phyloP scores from a whole-genome alignment of 2,329 filamentous ascomycete genomes.

The Penicillium occitanis region DNA sequence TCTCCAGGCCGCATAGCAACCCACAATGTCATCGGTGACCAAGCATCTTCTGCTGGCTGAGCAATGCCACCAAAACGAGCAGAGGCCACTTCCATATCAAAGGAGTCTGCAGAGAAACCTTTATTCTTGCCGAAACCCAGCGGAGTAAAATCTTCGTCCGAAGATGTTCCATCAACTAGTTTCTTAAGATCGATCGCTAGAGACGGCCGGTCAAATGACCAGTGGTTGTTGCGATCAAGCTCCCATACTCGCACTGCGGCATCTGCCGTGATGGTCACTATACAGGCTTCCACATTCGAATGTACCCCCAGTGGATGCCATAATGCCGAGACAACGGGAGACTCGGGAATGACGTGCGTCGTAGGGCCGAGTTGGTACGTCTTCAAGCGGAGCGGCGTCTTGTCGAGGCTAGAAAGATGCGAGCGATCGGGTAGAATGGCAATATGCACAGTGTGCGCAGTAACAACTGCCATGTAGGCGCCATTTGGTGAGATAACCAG shows the following conservation, averaged over 20 bases:
- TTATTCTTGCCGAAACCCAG: constrained; percentile 72
- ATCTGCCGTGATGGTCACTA: constrained; percentile 86
- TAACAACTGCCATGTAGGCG: constrained; percentile 80
- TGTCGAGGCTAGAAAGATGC: constrained; percentile 69
- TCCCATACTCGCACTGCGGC: constrained; percentile 91
- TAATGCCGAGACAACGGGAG: constrained; percentile 74
- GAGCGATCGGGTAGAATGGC: constrained; percentile 78
- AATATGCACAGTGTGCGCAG: constrained; percentile 83
- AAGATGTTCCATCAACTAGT: constrained; percentile 76
- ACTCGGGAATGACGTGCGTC: constrained; percentile 82
- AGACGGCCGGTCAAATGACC: constrained; percentile 80
- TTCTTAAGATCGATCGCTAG: constrained; percentile 86
- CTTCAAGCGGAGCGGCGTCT: constrained; percentile 71
- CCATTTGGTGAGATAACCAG: constrained; percentile 79
- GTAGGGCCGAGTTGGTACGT: constrained; percentile 91
- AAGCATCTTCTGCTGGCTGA: constrained; percentile 61
- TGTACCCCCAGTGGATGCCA: constrained; percentile 88
- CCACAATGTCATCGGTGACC: constrained; percentile 96
- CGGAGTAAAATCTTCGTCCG: constrained; percentile 80
- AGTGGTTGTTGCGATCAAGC: constrained; percentile 75
- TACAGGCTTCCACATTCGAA: constrained; percentile 64
- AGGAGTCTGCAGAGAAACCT: constrained; percentile 81
- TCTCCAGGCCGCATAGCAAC: constrained; percentile 93
- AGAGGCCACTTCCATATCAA: constrained; percentile 92
- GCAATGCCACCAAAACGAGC: constrained; percentile 80